Base-by-base conservation (phyloP, 208 protist genomes). In the Leishmania guyanensis region DNA sequence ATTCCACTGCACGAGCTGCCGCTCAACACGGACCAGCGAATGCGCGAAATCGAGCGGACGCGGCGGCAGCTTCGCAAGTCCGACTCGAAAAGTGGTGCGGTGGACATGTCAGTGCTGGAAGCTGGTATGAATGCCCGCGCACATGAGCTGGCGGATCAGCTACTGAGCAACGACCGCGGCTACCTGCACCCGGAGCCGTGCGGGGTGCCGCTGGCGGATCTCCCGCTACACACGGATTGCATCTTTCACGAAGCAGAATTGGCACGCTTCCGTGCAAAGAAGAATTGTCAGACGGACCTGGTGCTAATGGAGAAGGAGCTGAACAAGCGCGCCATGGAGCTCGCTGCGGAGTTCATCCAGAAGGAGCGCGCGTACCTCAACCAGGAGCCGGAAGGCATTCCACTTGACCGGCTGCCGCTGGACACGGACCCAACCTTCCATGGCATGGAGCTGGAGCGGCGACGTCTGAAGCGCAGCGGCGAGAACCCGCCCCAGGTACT, bases 311-410 rank as follows among this genome's bases (percentile, higher is more conserved):
- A 96, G 83, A 75, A 79, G 29, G 56, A 72, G 29, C 79, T 97
- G 5, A 91, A 90, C 75, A 86, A 84, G 36, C 90, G 93, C 2
- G 85, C 84, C 16, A 81, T 89, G 65, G 84, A 91, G 76, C 72
- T 97, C 26, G 94, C 91, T 39, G 79, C 76, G 48, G 87, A 91
- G 17, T 94, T 95, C 77, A 85, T 95, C 43, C 65, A 75, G 17
- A 81, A 84, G 51, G 93, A 96, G 79, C 87, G 94, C 64, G 81
- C 82, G 39, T 96, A 92, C 79, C 88, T 97, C 8, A 92, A 97
- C 69, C 88, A 85, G 75, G 88, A 95, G 74, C 92, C 94, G 26
- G 83, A 95, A 77, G 94, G 94, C 70, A 88, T 97, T 77, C 89
- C 88, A 39, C 84, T 97, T 20, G 53, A 83, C 26, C 72, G 75